phyloP scores from a whole-genome alignment of 2,329 filamentous ascomycete genomes.

The Aspergillus fumigatus region DNA sequence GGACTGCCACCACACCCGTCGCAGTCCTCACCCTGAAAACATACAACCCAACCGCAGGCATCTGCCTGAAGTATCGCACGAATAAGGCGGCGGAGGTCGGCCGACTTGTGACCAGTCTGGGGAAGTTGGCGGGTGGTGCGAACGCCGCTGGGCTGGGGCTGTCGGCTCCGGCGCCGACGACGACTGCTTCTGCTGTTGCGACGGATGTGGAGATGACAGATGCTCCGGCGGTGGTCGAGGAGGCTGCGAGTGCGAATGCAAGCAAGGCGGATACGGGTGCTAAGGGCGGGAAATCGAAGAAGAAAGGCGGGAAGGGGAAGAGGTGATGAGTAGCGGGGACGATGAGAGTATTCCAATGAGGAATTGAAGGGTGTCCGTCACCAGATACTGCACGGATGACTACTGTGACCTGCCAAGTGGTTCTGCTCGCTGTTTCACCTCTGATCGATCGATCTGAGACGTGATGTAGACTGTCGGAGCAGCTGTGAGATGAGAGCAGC shows the following conservation, averaged over 20 bases:
- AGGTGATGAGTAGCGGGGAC: conserved; percentile 41
- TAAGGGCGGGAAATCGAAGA: conserved; percentile 39
- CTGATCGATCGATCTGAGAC: neutral
- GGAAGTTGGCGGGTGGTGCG: conserved; percentile 65
- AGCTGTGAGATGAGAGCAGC: neutral
- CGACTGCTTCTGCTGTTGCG: conserved; percentile 27
- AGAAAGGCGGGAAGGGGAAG: conserved; percentile 70
- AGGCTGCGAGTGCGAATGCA: conserved; percentile 13
- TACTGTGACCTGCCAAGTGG: neutral
- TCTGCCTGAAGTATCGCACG: conserved; percentile 84
- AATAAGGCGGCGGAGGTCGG: conserved; percentile 87
- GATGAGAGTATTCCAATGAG: neutral
- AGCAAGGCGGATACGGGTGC: conserved; percentile 17
- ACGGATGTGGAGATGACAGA: conserved; percentile 32
- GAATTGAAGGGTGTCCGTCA: neutral
- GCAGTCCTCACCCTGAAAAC: conserved; percentile 82
- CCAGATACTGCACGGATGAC: neutral
- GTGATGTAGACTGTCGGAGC: neutral
- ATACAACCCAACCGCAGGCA: conserved; percentile 76
- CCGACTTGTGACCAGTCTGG: conserved; percentile 71
- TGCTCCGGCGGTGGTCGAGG: conserved; percentile 27
- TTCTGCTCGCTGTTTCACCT: neutral
- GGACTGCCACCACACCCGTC: conserved; percentile 60
- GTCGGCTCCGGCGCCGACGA: conserved; percentile 26
- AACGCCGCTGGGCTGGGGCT: conserved; percentile 53